These are phyloP conservation scores for Cladosporium phlei DNA, from an alignment of 2,329 filamentous ascomycete species.

Conservation along the genomic window DNA sequence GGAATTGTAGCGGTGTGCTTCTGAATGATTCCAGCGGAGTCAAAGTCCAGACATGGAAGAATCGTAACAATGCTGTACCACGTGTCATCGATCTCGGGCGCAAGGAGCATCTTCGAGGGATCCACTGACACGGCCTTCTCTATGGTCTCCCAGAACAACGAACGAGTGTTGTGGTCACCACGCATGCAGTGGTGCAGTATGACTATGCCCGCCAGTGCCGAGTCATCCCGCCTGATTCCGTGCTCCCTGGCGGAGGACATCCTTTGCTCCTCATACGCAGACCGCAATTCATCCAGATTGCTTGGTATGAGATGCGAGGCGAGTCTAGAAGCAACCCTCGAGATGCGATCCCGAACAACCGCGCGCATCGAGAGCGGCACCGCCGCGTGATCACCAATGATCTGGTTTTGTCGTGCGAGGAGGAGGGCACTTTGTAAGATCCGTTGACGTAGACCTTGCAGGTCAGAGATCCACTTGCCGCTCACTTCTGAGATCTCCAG, in stretches of 20 bases:
- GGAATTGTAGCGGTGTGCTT: conserved; percentile 33
- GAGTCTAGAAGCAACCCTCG: conserved; percentile 33
- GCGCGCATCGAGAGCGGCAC: neutral
- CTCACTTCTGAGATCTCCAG: conserved; percentile 19
- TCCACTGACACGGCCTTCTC: conserved; percentile 31
- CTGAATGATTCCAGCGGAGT: conserved; percentile 44
- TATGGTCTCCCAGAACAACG: conserved; percentile 43
- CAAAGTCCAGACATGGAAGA: conserved; percentile 51
- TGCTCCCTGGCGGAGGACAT: conserved; percentile 39
- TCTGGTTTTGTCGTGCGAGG: conserved; percentile 17
- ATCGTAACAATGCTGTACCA: conserved; percentile 48
- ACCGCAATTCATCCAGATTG: conserved; percentile 32
- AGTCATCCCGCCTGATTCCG: conserved; percentile 44
- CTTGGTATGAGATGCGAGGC: conserved; percentile 28
- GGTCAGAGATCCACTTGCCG: neutral
- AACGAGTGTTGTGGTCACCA: conserved; percentile 24
- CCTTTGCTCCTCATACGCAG: conserved; percentile 44
- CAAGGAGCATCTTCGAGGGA: conserved; percentile 20
- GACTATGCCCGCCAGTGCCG: conserved; percentile 44
- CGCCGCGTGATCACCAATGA: neutral
- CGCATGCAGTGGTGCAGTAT: conserved; percentile 42
- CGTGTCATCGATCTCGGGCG: conserved; percentile 33
- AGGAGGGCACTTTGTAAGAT: conserved; percentile 26
- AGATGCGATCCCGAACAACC: conserved; percentile 26
- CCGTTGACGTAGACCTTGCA: neutral